Conservation (phyloP, 352 stramenopile genomes). For the Paralagenidium karlingii region DNA sequence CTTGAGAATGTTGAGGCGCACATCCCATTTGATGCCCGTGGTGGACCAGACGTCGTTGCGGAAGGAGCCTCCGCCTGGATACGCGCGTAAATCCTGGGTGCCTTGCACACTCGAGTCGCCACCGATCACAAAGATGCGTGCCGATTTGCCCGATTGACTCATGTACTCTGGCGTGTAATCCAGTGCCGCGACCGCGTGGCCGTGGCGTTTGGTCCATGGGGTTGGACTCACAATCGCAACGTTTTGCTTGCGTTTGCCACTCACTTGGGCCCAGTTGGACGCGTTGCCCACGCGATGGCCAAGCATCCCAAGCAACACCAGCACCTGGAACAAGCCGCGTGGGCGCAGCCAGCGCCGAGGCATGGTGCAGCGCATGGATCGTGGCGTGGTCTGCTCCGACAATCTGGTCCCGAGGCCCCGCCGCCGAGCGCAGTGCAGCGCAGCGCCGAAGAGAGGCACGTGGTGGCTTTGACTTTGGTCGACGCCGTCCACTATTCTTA, state of each 20-base stretch:
- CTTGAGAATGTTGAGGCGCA: constrained; percentile 43
- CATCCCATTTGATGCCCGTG: constrained; percentile 36
- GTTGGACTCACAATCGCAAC: constrained; percentile 29
- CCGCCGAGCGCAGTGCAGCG: no score
- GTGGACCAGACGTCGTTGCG: constrained; percentile 67
- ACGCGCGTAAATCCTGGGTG: constrained; percentile 51
- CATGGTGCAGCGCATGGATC: no score
- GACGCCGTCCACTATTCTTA: no score
- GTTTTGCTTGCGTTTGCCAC: constrained; percentile 45
- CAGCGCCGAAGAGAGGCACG: no score
- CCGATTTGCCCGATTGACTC: constrained; percentile 22
- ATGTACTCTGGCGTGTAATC: constrained; percentile 41
- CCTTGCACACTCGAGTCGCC: constrained; percentile 59
- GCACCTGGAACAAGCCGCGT: no score
- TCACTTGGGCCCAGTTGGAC: constrained; percentile 63
- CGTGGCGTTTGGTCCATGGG: constrained; percentile 47
- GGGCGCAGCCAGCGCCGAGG: no score
- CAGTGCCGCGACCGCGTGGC: constrained; percentile 40
- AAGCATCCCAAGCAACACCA: no score
- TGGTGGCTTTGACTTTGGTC: no score
- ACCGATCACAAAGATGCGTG: constrained; percentile 53
- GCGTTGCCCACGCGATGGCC: no score
- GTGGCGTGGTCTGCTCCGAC: no score
- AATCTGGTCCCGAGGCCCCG: no score
- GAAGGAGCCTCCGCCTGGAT: constrained; percentile 44